Base-by-base conservation (phyloP, 768 basidiomycete species). In the Termitomyces sp. region DNA sequence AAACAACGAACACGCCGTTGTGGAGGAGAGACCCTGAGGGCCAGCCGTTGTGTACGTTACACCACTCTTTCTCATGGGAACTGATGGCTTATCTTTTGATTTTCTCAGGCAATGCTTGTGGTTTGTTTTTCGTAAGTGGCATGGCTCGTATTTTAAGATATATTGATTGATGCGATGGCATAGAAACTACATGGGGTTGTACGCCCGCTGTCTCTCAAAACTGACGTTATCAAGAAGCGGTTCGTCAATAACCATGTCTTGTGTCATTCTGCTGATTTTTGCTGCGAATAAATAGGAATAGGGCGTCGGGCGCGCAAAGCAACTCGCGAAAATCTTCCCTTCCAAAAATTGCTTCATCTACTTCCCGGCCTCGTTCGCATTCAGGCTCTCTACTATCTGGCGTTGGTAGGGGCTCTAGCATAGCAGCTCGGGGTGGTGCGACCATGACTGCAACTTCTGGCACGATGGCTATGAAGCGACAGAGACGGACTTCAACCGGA, bases 171-270 rank as follows among this genome's bases (percentile, higher is more conserved):
- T 46, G 49, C 50, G 36, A 52, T 62, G n/a, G 7, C 50, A 35
- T 62, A 95, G 91, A 98, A 98, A 85, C 75, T 98, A 36, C 96
- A 98, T 64, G 94, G 94, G 44, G 94, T 98, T 47, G 91, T 94
- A 6, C 83, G 96, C 51, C 96, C 96, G 7, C 75, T 96, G 59
- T 95, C 94, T 36, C 80, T 98, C 57, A 97, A 97, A 80, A 98
- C 95, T 40, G 93, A 98, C 68, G 89, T 95, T 43, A 97, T 96
- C 73, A 97, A 98, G 85, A 98, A 97, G 76, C 79, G 91, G 91
- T 91, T 63, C 22, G 74, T 55, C 50, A 16, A 50, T 32, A 31
- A 44, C 31, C 32, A 41, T 55, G 22, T 23, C 54, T 27, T 60
- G 42, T 42, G 51, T 27, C 55, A 56, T 54, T 5, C 4, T 29